Evolutionary conservation across 352 stramenopile genomes (phyloP), one percentile per base, ranked within the genome.

Genomic region (Globisporangium orthogonon): DNA sequence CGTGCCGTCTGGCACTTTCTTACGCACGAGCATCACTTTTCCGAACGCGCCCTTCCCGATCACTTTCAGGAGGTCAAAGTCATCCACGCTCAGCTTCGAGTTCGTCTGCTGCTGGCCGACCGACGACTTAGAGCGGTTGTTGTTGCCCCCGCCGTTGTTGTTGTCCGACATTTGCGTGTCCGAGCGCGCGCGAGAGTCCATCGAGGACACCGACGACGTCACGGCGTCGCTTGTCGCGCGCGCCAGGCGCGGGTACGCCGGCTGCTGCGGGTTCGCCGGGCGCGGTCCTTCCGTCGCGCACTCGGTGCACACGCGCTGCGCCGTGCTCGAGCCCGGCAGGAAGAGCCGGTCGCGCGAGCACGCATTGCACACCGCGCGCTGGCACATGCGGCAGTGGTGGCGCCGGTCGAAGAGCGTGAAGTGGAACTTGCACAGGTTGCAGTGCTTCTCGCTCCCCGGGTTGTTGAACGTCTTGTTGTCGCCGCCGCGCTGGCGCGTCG

Each of bases 21-120:
- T 96, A 49, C 92, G 80, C 31, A 98, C 94, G 18, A 98, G 73
- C 83, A 98, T 97, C 3, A 98, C 94, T 70, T 98, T 98, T 41
- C 94, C 94, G 63, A 98, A 98, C 7, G 89, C 88, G 31, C 94
- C 94, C 63, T 98, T 98, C 30, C 95, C 95, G 52, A 98, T 95
- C 18, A 98, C 91, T 68, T 97, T 97, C 9, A 98, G 75, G 61
- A 98, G 63, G 56, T 98, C 87, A 62, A 98, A 98, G 70, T 98
- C 94, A 43, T 97, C 89, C 17, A 97, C 85, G 52, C 76, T 86
- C 28, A 94, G 70, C 62, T 93, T 93, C 1, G 61, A 69, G 61
- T 87, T 89, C 14, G n/a, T 49, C 53, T 29, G 33, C 64, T 60
- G 1, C 61, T 60, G 15, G 70, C 52, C 49, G 43, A 72, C 62